Conservation (phyloP, 306 rosid genomes). For the Cyamopsis tetragonoloba region DNA sequence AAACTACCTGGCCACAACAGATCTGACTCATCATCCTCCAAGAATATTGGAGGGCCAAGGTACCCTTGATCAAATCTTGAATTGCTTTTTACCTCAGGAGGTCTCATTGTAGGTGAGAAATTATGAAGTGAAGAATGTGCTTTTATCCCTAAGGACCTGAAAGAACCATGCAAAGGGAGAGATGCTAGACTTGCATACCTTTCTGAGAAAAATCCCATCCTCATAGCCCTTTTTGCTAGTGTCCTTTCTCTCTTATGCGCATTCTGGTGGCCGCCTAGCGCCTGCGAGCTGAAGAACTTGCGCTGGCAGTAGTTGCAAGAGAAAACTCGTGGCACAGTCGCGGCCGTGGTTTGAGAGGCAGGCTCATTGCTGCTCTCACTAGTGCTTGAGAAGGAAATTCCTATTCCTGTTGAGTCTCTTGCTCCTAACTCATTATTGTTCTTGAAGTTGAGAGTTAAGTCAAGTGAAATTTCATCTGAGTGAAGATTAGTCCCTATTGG, state of each 20-base stretch:
- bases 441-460: constrained; percentile 62
- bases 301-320: constrained; percentile 90
- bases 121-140: constrained; percentile 76
- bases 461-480: constrained; percentile 47
- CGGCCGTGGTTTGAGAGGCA: constrained; percentile 43
- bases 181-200: constrained; percentile 66
- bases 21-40: constrained; percentile 66
- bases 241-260: constrained; percentile 89
- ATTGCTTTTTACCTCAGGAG: constrained; percentile 45
- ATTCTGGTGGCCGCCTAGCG: constrained; percentile 95
- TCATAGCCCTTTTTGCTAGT: constrained; percentile 75
- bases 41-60: constrained; percentile 56
- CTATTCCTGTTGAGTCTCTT: constrained; percentile 52
- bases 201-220: constrained; percentile 76
- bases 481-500: constrained; percentile 27
- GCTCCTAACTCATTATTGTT: constrained; percentile 35
- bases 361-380: constrained; percentile 84
- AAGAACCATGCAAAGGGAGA: constrained; percentile 74
- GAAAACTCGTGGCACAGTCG: constrained; percentile 52
- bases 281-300: constrained; percentile 88
- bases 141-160: constrained; percentile 71
- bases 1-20: constrained; percentile 91
- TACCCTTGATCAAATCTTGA: constrained; percentile 58
- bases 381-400: constrained; percentile 74
- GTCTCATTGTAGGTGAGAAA: constrained; percentile 42